Percentiles rank a stretch among this genome's conserved stretches.
Conservation (phyloP, 2,329 filamentous ascomycete genomes). For the Eurotiales sp. region DNA sequence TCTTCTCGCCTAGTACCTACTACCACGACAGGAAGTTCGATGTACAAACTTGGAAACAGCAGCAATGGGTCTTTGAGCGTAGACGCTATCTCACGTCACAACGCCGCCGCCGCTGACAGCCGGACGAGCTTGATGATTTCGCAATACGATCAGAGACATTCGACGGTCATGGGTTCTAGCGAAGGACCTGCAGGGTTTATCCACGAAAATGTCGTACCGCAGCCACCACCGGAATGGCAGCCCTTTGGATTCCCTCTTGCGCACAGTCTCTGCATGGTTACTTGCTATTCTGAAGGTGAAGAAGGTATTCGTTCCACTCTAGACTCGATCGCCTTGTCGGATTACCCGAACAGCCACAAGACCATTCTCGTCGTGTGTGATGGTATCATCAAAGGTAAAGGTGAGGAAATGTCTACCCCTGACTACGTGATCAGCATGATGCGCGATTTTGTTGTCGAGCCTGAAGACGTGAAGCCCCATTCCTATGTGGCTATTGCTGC, state of each 20-base stretch:
- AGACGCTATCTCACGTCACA: conserved; percentile 38
- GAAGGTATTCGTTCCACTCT: conserved; percentile 90
- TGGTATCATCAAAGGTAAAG: conserved; percentile 93
- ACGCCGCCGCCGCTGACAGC: conserved; percentile 33
- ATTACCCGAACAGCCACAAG: conserved; percentile 99
- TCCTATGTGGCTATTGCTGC: conserved; percentile 96
- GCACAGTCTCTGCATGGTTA: conserved; percentile 90
- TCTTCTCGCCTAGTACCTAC: conserved; percentile 65
- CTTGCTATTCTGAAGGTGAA: conserved; percentile 92
- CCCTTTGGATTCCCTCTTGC: conserved; percentile 94
- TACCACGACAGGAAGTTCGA: conserved; percentile 47
- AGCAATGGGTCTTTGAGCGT: conserved; percentile 55
- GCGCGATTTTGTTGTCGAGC: conserved; percentile 77
- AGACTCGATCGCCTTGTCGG: conserved; percentile 93
- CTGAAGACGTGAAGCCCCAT: conserved; percentile 80
- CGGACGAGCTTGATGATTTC: conserved; percentile 60
- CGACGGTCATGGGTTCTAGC: conserved; percentile 59
- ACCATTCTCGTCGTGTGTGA: conserved; percentile 94
- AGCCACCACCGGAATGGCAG: conserved; percentile 95
- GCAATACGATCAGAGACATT: conserved; percentile 50
- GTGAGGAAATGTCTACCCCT: conserved; percentile 80
- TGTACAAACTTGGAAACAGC: conserved; percentile 62
- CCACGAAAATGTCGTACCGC: conserved; percentile 90
- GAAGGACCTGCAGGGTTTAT: conserved; percentile 91
- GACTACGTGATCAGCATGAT: conserved; percentile 92